Evolutionary conservation across 441 rosid genomes (phyloP).

Genomic region (Mallotus japonicus): DNA sequence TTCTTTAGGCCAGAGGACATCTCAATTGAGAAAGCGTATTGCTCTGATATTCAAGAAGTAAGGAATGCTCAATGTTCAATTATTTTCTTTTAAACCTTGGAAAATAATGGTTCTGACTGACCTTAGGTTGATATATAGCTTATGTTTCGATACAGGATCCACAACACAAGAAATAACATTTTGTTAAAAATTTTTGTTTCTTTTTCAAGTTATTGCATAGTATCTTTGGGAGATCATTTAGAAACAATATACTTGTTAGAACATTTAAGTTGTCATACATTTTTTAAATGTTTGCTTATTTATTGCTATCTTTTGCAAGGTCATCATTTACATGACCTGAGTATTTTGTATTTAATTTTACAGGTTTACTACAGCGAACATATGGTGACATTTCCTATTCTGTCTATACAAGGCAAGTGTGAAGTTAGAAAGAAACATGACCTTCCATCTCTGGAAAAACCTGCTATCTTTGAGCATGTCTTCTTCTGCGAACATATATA

Average conservation of each 20-base stretch:
- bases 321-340: background rate
- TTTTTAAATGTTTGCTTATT: background rate
- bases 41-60: constrained; percentile 79
- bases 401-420: constrained; percentile 57
- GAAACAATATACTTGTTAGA: background rate
- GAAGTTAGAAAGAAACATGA: constrained; percentile 65
- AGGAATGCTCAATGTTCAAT: background rate
- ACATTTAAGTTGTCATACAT: background rate
- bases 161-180: background rate
- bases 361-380: constrained; percentile 68
- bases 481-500: constrained; percentile 65
- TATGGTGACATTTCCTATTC: constrained; percentile 33
- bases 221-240: background rate
- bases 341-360: background rate
- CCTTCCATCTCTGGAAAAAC: constrained; percentile 39
- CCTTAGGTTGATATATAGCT: background rate
- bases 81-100: background rate
- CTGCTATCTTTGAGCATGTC: constrained; percentile 48
- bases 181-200: background rate
- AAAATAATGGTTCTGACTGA: background rate
- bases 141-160: background rate
- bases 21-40: constrained; percentile 69
- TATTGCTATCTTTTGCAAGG: background rate
- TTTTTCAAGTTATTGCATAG: too few relatives aligned
- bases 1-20: constrained; percentile 82